Evolutionary conservation across 2,329 filamentous ascomycete species (phyloP).

Genomic region (Fusarium sambucinum): DNA sequence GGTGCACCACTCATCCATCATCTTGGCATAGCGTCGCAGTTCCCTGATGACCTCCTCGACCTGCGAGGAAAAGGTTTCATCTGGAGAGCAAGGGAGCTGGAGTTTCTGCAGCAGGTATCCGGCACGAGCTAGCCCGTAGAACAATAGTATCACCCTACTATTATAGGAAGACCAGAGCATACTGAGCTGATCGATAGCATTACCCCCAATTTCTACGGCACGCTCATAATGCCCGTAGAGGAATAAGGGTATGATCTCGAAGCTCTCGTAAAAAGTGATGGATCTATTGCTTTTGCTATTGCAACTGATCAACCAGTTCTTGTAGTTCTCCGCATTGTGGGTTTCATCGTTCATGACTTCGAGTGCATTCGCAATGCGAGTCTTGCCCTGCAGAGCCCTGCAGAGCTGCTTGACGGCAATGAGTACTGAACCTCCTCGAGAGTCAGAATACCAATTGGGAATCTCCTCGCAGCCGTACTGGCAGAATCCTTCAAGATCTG

Average conservation of each 20-base stretch:
- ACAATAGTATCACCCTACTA: conserved; percentile 68
- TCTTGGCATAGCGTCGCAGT: conserved; percentile 67
- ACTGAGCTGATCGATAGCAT: conserved; percentile 60
- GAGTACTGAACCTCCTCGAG: conserved; percentile 77
- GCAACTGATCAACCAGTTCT: conserved; percentile 66
- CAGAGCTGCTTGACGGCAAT: conserved; percentile 74
- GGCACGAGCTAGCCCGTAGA: conserved; percentile 69
- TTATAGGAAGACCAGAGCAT: conserved; percentile 71
- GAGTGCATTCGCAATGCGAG: conserved; percentile 61
- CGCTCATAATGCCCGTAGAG: conserved; percentile 72
- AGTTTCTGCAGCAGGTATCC: conserved; percentile 64
- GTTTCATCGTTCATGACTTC: conserved; percentile 76
- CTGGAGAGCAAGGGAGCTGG: conserved; percentile 59
- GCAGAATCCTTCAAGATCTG: conserved; percentile 77
- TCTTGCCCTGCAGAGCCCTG: conserved; percentile 81
- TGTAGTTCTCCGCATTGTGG: conserved; percentile 70
- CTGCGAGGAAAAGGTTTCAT: conserved; percentile 59
- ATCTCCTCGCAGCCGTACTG: conserved; percentile 80
- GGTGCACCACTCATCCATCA: conserved; percentile 72
- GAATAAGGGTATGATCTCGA: conserved; percentile 72
- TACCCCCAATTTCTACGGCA: conserved; percentile 68
- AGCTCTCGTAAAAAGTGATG: conserved; percentile 74
- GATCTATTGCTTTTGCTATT: conserved; percentile 72
- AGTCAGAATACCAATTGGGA: conserved; percentile 77
- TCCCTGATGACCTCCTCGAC: conserved; percentile 63